These are phyloP conservation scores for Graphilbum ipis-grandicollis DNA, from an alignment of 2,329 filamentous ascomycete genomes.

Conservation along the genomic window DNA sequence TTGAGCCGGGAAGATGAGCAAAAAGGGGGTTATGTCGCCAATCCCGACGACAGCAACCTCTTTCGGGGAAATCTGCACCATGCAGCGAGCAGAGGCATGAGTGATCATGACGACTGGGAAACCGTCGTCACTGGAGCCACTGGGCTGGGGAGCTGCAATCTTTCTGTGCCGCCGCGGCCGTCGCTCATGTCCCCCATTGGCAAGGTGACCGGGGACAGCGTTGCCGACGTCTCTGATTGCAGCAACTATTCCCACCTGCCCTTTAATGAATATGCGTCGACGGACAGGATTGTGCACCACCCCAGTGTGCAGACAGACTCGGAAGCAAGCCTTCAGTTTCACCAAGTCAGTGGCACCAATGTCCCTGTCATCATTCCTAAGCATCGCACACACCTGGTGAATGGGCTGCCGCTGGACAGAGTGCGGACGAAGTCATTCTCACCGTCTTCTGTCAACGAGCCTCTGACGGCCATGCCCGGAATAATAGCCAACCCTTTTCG, in stretches of 20 bases:
- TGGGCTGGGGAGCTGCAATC: slow-evolving; percentile 11
- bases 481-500: slow-evolving; percentile 7
- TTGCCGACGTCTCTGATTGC: slow-evolving; percentile 26
- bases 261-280: slow-evolving; percentile 12
- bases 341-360: slow-evolving; percentile 9
- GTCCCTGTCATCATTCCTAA: slow-evolving; percentile 15
- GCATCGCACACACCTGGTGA: slow-evolving; percentile 15
- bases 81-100: slow-evolving; percentile 3
- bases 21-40: too few relatives aligned
- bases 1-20: too few relatives aligned
- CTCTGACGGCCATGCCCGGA: not conserved
- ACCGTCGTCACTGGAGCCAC: slow-evolving; percentile 18
- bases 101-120: slow-evolving; percentile 21
- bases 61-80: not conserved
- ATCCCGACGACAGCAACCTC: not conserved
- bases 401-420: slow-evolving; percentile 13
- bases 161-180: not conserved
- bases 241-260: slow-evolving; percentile 5
- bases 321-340: slow-evolving; percentile 7
- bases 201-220: slow-evolving; percentile 19
- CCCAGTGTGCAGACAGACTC: slow-evolving; percentile 6
- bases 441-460: slow-evolving; percentile 1
- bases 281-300: slow-evolving; percentile 13
- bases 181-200: slow-evolving; percentile 1
- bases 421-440: slow-evolving; percentile 6